Base-by-base conservation (phyloP, 2,329 filamentous ascomycete species). In the Pseudogymnoascus pannorum region DNA sequence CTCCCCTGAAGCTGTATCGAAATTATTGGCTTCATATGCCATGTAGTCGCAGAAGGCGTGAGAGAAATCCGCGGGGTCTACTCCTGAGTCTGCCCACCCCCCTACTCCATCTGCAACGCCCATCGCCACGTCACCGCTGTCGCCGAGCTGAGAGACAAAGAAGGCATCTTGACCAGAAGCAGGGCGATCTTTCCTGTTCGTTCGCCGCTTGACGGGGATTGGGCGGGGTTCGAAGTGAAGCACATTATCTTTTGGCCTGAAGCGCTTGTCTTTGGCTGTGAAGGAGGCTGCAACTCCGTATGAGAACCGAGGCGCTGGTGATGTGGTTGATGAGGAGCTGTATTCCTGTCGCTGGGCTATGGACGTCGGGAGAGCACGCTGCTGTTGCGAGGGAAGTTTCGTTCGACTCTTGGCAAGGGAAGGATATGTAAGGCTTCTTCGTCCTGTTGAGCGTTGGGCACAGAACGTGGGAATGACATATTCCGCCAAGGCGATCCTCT, bases 81-180 rank as follows among this genome's bases (percentile, higher is more conserved):
- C 87, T 48, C 92, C 92, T 38, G 89, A 93, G 68, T 96, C 90
- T 65, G 88, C 85, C 92, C 94, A 99, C 35, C 94, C 94, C 57
- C 94, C 94, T 0, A 99, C 94, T 9, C 94, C 94, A 72, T 99
- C 94, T 60, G 92, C 92, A 22, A 99, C 84, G 16, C 91, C 94
- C 67, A 99, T 87, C 0, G 92, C 91, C 9, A 96, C 83, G 40
- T 86, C 81, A 36, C 85, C 81, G 1, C 82, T 82, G 65, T 86
- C 83, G 59, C 89, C 90, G n/a, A 97, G 79, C 22, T 87, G 85
- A 71, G 88, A 84, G 68, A 94, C 88, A 75, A 99, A 99, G 78
- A 97, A 97, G 62, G 94, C 91, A 80, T 99, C 94, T 75, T 99
- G 92, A 14, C 94, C 94, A 58, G 89, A 94, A 62, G 85, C 87